phyloP scores from a whole-genome alignment of 208 protist genomes.

The Crithidia thermophila region DNA sequence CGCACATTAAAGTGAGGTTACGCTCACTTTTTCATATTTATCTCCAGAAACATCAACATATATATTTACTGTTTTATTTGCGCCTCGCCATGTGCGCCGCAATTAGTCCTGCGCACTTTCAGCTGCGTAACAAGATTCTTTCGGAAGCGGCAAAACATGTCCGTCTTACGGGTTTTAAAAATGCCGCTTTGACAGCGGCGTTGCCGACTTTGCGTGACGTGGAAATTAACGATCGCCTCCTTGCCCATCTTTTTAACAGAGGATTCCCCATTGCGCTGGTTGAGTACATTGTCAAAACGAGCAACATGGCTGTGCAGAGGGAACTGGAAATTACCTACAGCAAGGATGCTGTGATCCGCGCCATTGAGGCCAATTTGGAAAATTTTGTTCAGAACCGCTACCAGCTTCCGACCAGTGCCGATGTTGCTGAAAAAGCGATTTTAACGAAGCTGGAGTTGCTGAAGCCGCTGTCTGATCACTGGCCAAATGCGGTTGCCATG shows the following conservation, averaged over 20 bases:
- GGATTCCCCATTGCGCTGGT: constrained; percentile 67
- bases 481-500: constrained; percentile 63
- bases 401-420: constrained; percentile 37
- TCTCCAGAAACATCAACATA: neutral
- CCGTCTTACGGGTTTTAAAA: constrained; percentile 47
- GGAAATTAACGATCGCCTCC: constrained; percentile 13
- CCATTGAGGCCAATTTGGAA: constrained; percentile 58
- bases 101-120: constrained; percentile 23
- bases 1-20: too few relatives aligned
- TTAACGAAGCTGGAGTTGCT: constrained; percentile 51
- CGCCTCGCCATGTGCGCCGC: constrained; percentile 21
- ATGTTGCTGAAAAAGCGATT: constrained; percentile 59
- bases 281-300: constrained; percentile 61
- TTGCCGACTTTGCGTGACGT: constrained; percentile 25
- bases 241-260: constrained; percentile 56
- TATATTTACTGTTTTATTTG: neutral
- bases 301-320: constrained; percentile 39
- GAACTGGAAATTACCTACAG: constrained; percentile 55
- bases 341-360: constrained; percentile 49
- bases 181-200: constrained; percentile 28
- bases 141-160: constrained; percentile 45
- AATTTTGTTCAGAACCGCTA: constrained; percentile 48
- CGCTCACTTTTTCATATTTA: neutral
- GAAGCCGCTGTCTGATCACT: constrained; percentile 44
- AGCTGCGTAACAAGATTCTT: constrained; percentile 41